Base-by-base conservation (phyloP, 805 yeast species). In the Saccharomycopsis sp. region DNA sequence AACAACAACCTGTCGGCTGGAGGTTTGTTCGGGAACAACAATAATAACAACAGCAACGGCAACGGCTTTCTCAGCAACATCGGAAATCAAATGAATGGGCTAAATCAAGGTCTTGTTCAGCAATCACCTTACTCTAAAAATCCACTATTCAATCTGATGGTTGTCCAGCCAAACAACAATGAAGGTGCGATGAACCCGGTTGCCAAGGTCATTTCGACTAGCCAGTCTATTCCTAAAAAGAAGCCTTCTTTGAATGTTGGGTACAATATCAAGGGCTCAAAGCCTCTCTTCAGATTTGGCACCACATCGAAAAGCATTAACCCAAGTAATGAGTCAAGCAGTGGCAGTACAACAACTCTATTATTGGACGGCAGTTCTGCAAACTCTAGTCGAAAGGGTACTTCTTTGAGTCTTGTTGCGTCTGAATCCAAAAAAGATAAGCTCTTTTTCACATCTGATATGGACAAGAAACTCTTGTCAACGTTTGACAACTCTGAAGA, bases 21-120 rank as follows among this genome's bases (percentile, higher is more conserved):
- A 19, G 65, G 62, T 4, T 45, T 69, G 16, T 67, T 66, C 55
- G 73, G 73, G 10, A 53, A 48, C 42, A 55, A 54, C 23, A 37
- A 15, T 32, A 53, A 52, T 47, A 49, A 29, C n/a, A n/a, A n/a
- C n/a, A n/a, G n/a, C 21, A 49, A 52, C 4, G 47, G 47, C 17
- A 39, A 39, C 1, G 9, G 34, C 21, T 57, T 57, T 40, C 57
- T 62, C 15, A 48, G 46, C 33, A 37, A 38, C 32, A 46, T 59
- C 15, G 47, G 49, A 6, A 45, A 54, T 45, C 41, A 39, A n/a
- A n/a, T n/a, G n/a, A n/a, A n/a, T n/a, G n/a, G n/a, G n/a, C n/a
- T n/a, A n/a, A n/a, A n/a, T n/a, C n/a, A n/a, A n/a, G n/a, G n/a
- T n/a, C n/a, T n/a, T n/a, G n/a, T n/a, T n/a, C 56, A 53, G 46